A percentile compares a stretch with the other conserved stretches of the same genome.
These are phyloP conservation scores for Celoporthe dispersa DNA, from an alignment of 2,329 filamentous ascomycete genomes.

Conservation along the genomic window DNA sequence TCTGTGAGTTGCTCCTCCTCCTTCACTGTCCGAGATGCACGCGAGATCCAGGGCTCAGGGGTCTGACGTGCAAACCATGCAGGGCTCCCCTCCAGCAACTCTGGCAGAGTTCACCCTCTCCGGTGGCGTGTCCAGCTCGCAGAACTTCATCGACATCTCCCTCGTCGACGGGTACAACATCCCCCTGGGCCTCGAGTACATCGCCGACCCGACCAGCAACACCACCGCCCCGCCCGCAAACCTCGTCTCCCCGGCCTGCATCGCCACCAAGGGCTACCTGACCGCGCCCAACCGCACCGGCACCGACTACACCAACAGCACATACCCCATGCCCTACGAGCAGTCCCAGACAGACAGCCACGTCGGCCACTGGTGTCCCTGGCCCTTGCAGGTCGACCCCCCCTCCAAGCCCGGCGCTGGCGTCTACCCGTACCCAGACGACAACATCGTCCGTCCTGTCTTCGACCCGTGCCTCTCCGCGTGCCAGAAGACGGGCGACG, in stretches of 20 bases:
- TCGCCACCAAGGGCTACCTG: slow-evolving; percentile 69
- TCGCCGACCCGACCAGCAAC: slow-evolving; percentile 59
- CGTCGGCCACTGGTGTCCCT: slow-evolving; percentile 76
- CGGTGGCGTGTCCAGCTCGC: slow-evolving; percentile 61
- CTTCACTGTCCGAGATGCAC: neutral
- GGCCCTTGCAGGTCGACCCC: slow-evolving; percentile 71
- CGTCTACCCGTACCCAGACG: slow-evolving; percentile 80
- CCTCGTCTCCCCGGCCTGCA: slow-evolving; percentile 76
- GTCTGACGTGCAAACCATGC: neutral
- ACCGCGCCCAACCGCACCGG: slow-evolving; percentile 57
- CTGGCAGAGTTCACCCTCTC: slow-evolving; percentile 81
- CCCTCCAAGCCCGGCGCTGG: slow-evolving; percentile 74
- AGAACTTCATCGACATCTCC: slow-evolving; percentile 84
- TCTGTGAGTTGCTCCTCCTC: slow-evolving; percentile 16
- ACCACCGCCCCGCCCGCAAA: slow-evolving; percentile 73
- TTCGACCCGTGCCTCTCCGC: slow-evolving; percentile 82
- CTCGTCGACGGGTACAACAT: slow-evolving; percentile 86
- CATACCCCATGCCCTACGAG: slow-evolving; percentile 72
- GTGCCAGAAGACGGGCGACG: slow-evolving; percentile 69
- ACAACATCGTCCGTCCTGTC: slow-evolving; percentile 68
- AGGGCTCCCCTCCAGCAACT: slow-evolving; percentile 76
- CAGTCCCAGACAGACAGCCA: slow-evolving; percentile 57
- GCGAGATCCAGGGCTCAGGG: neutral
- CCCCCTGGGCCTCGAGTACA: slow-evolving; percentile 66
- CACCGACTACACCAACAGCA: slow-evolving; percentile 64